Evolutionary conservation across 192 early-diverging fungal species (phyloP), one percentile per base, ranked within the genome.

Genomic region (Backusella macrospora): DNA sequence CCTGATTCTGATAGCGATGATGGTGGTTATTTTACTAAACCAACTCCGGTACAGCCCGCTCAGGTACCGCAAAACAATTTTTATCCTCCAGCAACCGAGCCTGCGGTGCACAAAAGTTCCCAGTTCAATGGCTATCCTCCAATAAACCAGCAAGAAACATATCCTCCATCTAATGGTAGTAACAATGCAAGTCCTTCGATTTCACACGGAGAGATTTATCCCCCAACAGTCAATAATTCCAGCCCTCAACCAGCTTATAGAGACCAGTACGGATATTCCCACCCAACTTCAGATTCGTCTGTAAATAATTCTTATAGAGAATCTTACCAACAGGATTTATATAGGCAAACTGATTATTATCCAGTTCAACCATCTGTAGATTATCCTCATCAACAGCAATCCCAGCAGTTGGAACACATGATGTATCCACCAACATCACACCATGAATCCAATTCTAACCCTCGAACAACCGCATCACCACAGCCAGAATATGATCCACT

Each of bases 1-100:
- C 67, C 67, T 47, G 67, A 68, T 37, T 46, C 44, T 14, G 67
- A 68, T 46, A 47, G 45, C 34, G 67, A 68, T 47, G 45, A 68
- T 44, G 67, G 18, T 29, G 64, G 44, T 18, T 68, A 47, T 29
- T 68, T 68, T 39, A 59, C 55, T 5, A 65, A 65, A 46, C 23
- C 7, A 29, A 47, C 18, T 18, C 67, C 42, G n/a, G 43, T 13
- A 29, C 52, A 21, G 26, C 9, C 9, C 21, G 52, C 52, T 59
- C 52, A 59, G 52, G 52, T 59, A 59, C 52, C 52, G 52, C 52
- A 59, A 26, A 59, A 9, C 21, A 59, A 59, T 59, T 59, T 59
- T 59, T 26, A 59, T 59, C 52, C 21, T 59, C 52, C 52, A 59
- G 26, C 18, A 23, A 4, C 52, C 52, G 52, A 59, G 52, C 52